These are phyloP conservation scores for Trichocomaceae sp. DNA, from an alignment of 2,329 filamentous ascomycete species.

Conservation along the genomic window DNA sequence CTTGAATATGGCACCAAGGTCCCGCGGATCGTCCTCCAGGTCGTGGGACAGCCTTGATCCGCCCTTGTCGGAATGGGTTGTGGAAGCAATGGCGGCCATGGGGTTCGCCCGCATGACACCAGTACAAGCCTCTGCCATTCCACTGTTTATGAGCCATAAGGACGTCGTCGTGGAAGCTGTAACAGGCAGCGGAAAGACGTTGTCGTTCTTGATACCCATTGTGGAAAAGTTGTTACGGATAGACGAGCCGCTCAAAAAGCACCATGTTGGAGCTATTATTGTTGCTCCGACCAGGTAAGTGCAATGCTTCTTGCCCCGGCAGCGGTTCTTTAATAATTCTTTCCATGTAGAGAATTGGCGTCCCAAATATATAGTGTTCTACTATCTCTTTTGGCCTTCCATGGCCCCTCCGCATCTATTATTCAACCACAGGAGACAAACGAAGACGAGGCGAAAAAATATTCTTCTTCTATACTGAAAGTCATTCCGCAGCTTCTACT, in stretches of 20 bases:
- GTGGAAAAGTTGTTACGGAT: constrained; percentile 73
- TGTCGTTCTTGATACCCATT: constrained; percentile 77
- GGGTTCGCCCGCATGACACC: constrained; percentile 85
- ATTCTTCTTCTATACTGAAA: constrained; percentile 46
- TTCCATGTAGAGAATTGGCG: constrained; percentile 66
- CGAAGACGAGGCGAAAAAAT: constrained; percentile 26
- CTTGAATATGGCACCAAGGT: constrained; percentile 33
- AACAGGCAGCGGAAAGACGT: constrained; percentile 84
- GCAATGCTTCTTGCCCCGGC: neutral
- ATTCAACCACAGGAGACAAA: constrained; percentile 40
- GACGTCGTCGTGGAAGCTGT: constrained; percentile 92
- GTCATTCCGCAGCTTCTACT: constrained; percentile 82
- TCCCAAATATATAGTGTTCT: constrained; percentile 83
- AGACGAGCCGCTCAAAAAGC: constrained; percentile 76
- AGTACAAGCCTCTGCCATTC: constrained; percentile 87
- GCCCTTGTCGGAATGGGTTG: constrained; percentile 70
- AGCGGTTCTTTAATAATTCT: neutral
- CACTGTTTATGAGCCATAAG: constrained; percentile 81
- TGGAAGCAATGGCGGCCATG: constrained; percentile 76
- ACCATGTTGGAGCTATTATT: constrained; percentile 85
- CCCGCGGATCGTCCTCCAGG: constrained; percentile 41
- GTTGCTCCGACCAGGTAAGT: constrained; percentile 69
- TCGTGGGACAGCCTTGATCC: constrained; percentile 66
- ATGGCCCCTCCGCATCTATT: constrained; percentile 61
- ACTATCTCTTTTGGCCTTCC: constrained; percentile 70